A percentile compares a stretch with the other conserved stretches of the same genome.
These are phyloP conservation scores for Hypocrella siamensis DNA, from an alignment of 2,329 filamentous ascomycete genomes.

Conservation along the genomic window DNA sequence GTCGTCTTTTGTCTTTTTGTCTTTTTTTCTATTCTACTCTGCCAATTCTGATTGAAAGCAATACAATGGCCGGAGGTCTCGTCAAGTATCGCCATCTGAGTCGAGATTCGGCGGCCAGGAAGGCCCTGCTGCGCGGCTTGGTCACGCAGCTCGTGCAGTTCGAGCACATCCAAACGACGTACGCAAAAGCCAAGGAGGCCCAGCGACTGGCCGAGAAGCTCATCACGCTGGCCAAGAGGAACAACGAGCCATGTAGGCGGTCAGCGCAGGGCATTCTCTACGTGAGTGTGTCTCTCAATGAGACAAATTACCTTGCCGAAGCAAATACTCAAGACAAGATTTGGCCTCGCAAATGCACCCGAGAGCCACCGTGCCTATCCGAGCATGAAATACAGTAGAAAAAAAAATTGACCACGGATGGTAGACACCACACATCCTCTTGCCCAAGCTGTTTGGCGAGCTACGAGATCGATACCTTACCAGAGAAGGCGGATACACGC, in stretches of 20 bases:
- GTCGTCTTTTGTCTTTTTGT: no score
- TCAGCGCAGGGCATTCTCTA: conserved; percentile 72
- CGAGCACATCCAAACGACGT: conserved; percentile 90
- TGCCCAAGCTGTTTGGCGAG: conserved; percentile 79
- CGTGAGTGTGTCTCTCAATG: conserved; percentile 41
- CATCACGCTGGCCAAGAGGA: conserved; percentile 84
- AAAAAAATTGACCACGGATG: neutral
- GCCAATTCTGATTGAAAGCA: no score
- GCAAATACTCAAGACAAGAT: no score
- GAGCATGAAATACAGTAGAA: no score
- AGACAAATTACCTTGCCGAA: no score
- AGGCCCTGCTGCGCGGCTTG: conserved; percentile 86
- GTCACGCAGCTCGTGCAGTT: conserved; percentile 89
- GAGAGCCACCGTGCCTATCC: no score
- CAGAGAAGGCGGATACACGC: conserved; percentile 85
- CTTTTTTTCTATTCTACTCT: no score
- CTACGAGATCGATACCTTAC: conserved; percentile 63
- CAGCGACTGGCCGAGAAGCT: conserved; percentile 88
- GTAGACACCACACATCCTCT: conserved; percentile 49
- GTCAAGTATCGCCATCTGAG: conserved; percentile 81
- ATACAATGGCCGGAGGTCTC: conserved; percentile 65
- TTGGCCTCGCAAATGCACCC: no score
- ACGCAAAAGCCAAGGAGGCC: conserved; percentile 92
- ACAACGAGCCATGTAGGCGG: conserved; percentile 66
- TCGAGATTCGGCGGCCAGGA: conserved; percentile 72